These are phyloP conservation scores for Starmera quercuum DNA, from an alignment of 805 yeast genomes.

Conservation along the genomic window DNA sequence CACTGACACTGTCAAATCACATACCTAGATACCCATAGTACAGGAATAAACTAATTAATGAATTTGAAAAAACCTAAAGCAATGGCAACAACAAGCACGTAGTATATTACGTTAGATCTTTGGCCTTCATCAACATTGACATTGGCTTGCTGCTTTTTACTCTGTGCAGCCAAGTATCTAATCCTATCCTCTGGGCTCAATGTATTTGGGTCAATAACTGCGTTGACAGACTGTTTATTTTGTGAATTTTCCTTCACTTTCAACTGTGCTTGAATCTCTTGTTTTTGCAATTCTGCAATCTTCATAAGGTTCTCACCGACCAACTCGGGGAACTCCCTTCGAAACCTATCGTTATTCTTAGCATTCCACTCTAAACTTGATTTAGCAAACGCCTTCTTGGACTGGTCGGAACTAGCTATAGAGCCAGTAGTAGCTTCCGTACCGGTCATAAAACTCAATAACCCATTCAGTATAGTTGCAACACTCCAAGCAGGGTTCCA, in stretches of 20 bases:
- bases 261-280: slow-evolving; percentile 15
- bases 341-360: slow-evolving; percentile 48
- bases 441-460: slow-evolving; percentile 88
- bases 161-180: slow-evolving; percentile 27
- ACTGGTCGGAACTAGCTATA: slow-evolving; percentile 51
- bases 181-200: slow-evolving; percentile 60
- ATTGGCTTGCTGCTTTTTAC: slow-evolving; percentile 1
- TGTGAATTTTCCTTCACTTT: too few relatives aligned
- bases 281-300: slow-evolving; percentile 18
- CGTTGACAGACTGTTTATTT: too few relatives aligned
- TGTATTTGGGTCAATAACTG: slow-evolving; percentile 30
- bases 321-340: slow-evolving; percentile 62
- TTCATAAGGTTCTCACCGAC: slow-evolving; percentile 27
- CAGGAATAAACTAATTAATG: too few relatives aligned
- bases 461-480: slow-evolving; percentile 77
- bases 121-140: neutral
- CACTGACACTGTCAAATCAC: too few relatives aligned
- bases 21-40: too few relatives aligned
- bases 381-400: slow-evolving; percentile 49
- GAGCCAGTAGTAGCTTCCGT: slow-evolving; percentile 82
- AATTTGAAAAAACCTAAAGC: slow-evolving; percentile 16
- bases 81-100: slow-evolving; percentile 27
- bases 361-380: slow-evolving; percentile 56
- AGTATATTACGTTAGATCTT: slow-evolving; percentile 16
- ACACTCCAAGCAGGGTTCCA: slow-evolving; percentile 99